Conservation (phyloP, 2,329 filamentous ascomycete species). For the Hysterium pulicare region DNA sequence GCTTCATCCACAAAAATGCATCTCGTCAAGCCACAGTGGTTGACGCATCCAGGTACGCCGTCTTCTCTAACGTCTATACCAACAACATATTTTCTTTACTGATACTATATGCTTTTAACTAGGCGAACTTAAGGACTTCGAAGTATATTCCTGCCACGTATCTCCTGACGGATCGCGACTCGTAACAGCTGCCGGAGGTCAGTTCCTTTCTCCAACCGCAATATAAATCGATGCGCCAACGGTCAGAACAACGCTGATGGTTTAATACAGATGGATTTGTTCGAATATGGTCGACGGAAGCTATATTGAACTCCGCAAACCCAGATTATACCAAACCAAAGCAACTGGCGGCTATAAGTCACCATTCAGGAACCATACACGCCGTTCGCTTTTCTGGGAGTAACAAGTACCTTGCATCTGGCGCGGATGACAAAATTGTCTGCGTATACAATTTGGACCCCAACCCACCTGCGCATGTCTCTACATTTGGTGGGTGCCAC, state of each 20-base stretch:
- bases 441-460: constrained; percentile 92
- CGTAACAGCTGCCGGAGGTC: constrained; percentile 89
- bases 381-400: constrained; percentile 96
- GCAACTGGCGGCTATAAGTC: constrained; percentile 96
- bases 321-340: constrained; percentile 71
- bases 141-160: constrained; percentile 97
- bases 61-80: constrained; percentile 10
- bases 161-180: constrained; percentile 90
- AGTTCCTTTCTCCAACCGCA: constrained; percentile 27
- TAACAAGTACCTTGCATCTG: constrained; percentile 90
- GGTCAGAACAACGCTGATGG: constrained; percentile 15
- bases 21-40: constrained; percentile 90
- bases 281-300: constrained; percentile 94
- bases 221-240: constrained; percentile 15
- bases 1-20: constrained; percentile 40
- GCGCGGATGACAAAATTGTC: constrained; percentile 97
- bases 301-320: constrained; percentile 78
- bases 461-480: constrained; percentile 69
- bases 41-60: constrained; percentile 78
- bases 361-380: constrained; percentile 96
- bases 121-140: constrained; percentile 97
- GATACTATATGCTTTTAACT: constrained; percentile 16
- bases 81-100: constrained; percentile 8
- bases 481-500: constrained; percentile 67
- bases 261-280: constrained; percentile 76